These are phyloP conservation scores for Dictyostelium purpureum DNA, from an alignment of 78 protist species.

Conservation along the genomic window DNA sequence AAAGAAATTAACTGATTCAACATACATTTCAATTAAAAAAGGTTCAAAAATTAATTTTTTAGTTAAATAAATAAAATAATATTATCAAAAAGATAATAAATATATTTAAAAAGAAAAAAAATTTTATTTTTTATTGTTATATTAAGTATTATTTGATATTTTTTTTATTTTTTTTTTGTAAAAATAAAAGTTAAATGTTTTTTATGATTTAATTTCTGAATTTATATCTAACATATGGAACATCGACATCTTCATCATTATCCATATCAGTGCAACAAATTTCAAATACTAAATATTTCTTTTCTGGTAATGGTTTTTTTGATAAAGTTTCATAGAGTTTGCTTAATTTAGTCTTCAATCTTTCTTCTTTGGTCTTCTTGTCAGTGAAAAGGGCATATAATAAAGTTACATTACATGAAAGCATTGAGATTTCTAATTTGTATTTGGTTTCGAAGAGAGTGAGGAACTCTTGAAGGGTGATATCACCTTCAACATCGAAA, in stretches of 20 bases:
- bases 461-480: slow-evolving; percentile 82
- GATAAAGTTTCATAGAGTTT: slow-evolving; percentile 19
- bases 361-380: slow-evolving; percentile 59
- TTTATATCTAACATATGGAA: slow-evolving; percentile 67
- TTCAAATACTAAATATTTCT: slow-evolving; percentile 69
- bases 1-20: slow-evolving; percentile 37
- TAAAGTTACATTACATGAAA: slow-evolving; percentile 85
- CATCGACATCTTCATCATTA: slow-evolving; percentile 71
- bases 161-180: too few species aligned
- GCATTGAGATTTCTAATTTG: slow-evolving; percentile 81
- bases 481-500: slow-evolving; percentile 85
- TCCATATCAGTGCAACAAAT: slow-evolving; percentile 73
- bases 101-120: not conserved
- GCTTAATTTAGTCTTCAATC: slow-evolving; percentile 32
- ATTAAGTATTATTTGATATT: not conserved
- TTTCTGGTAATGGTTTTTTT: slow-evolving; percentile 66
- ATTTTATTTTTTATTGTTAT: too few species aligned
- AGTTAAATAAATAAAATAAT: not conserved
- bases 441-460: slow-evolving; percentile 66
- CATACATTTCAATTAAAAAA: slow-evolving; percentile 25
- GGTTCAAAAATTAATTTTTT: slow-evolving; percentile 56
- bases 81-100: too few species aligned
- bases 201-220: slow-evolving; percentile 29
- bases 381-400: slow-evolving; percentile 74
- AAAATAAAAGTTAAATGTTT: too few species aligned